Evolutionary conservation across 495 filamentous ascomycete species (phyloP), one percentile per base, ranked within the genome.

Genomic region (Daldinia caldariorum): DNA sequence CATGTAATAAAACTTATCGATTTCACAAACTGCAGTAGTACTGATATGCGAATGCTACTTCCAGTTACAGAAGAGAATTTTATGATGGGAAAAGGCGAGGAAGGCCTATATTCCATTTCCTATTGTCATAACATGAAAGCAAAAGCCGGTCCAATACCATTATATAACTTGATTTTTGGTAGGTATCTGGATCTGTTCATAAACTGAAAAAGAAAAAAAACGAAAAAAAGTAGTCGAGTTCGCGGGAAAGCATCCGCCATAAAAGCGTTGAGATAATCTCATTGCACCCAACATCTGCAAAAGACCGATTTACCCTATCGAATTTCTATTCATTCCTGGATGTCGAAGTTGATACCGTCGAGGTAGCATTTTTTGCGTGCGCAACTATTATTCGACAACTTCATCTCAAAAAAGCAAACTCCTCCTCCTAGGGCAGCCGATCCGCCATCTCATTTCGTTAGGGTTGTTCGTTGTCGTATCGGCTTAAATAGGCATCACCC

Each of bases 91-190:
- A 58, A 62, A 67, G 53, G 47, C 59, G n/a, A 67, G 37, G 12
- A 51, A 69, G 60, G 7, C 45, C 59, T 60, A 67, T 59, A 45
- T 55, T 43, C 35, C 26, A 32, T 63, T 63, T 50, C 59, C 59
- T 63, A 63, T 59, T 59, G 61, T 55, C 64, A 34, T 64, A 55
- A 61, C 64, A 34, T 64, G 47, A 61, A 72, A 59, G 37, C 59
- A 70, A 57, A 61, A 51, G 50, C 38, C 47, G 35, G 50, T 63
- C 32, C 50, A 61, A 51, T 65, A 39, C 61, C 70, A 31, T 72
- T 55, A 56, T 58, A 59, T 41, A 58, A 65, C 57, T 26, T 26
- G 26, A 26, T 26, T 26, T 26, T 3, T 3, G 26, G 20, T 49
- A 41, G 50, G 58, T 61, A 61, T n/a, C 18, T 51, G 41, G 37